Evolutionary conservation across 1,284 basidiomycete species (phyloP).

Genomic region (Pseudozyma hubeiensis): DNA sequence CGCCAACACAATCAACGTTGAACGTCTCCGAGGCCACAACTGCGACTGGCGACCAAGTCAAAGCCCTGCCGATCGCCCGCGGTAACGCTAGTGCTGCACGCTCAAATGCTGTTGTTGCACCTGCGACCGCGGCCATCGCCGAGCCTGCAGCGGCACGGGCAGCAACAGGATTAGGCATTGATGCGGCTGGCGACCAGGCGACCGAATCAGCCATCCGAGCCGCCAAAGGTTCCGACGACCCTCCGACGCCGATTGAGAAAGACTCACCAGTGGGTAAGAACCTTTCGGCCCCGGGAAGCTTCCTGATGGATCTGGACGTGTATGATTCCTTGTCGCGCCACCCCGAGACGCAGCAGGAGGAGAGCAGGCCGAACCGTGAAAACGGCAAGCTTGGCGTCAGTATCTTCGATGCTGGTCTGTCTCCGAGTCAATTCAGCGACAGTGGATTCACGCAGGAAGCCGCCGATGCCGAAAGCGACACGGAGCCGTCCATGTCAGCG

Average conservation of each 20-base stretch:
- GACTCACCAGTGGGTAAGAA: not conserved
- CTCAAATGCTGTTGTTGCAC: not conserved
- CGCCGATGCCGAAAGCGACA: conserved; percentile 43
- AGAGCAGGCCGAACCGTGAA: not conserved
- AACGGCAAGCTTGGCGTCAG: conserved; percentile 1
- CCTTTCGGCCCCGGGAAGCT: conserved; percentile 37
- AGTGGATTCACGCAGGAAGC: conserved; percentile 26
- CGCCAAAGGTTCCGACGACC: conserved; percentile 2
- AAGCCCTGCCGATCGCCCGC: conserved; percentile 17
- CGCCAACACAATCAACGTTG: conserved; percentile 3
- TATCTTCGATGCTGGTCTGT: conserved; percentile 11
- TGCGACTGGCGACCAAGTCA: not conserved
- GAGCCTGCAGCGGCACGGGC: not conserved
- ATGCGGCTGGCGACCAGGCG: conserved; percentile 11
- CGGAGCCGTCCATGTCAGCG: conserved; percentile 35
- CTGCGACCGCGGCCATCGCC: conserved; percentile 1
- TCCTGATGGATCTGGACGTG: conserved; percentile 51
- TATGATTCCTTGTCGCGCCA: conserved; percentile 45
- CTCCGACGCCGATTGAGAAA: not conserved
- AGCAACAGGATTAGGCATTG: conserved; percentile 31
- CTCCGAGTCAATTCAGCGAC: conserved; percentile 34
- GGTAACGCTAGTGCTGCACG: conserved; percentile 23
- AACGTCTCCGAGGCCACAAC: not conserved
- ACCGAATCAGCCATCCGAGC: conserved; percentile 1
- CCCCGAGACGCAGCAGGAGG: conserved; percentile 8